These are phyloP conservation scores for Spinellus fusiger DNA, from an alignment of 192 early-diverging fungal genomes.

Conservation along the genomic window DNA sequence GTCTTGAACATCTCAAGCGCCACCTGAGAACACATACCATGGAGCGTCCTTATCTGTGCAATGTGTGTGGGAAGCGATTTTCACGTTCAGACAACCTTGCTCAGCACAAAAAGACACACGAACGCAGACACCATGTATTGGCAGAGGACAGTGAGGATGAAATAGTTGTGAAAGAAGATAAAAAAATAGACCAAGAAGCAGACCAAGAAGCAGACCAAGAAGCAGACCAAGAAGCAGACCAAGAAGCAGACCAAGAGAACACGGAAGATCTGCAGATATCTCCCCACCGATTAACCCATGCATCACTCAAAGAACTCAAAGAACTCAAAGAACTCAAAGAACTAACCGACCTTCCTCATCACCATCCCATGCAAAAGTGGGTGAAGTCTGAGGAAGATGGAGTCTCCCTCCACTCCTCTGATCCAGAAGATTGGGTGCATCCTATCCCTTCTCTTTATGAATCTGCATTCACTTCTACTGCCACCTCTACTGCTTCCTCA, in stretches of 20 bases:
- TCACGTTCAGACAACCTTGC: constrained; percentile 55
- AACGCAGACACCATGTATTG: not conserved
- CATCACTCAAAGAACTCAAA: too few species aligned
- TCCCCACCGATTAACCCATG: too few species aligned
- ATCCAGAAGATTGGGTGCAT: not conserved
- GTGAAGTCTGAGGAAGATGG: too few species aligned
- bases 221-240: too few species aligned
- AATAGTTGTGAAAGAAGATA: not conserved
- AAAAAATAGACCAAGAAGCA: not conserved
- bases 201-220: too few species aligned
- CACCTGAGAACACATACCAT: constrained; percentile 55
- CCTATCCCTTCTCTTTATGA: not conserved
- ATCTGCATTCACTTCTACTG: not conserved
- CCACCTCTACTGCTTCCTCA: not conserved
- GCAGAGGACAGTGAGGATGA: not conserved
- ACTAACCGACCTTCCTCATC: too few species aligned
- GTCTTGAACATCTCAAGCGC: constrained; percentile 53
- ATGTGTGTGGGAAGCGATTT: constrained; percentile 50
- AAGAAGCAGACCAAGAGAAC: too few species aligned
- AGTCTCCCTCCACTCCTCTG: too few species aligned
- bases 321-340: too few species aligned
- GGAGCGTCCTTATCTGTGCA: constrained; percentile 52
- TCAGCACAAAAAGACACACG: constrained; percentile 54
- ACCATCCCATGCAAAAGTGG: too few species aligned
- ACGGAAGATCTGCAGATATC: too few species aligned